Base-by-base conservation (phyloP, 192 early-diverging fungal species). In the Gryganskiella cystojenkinii region DNA sequence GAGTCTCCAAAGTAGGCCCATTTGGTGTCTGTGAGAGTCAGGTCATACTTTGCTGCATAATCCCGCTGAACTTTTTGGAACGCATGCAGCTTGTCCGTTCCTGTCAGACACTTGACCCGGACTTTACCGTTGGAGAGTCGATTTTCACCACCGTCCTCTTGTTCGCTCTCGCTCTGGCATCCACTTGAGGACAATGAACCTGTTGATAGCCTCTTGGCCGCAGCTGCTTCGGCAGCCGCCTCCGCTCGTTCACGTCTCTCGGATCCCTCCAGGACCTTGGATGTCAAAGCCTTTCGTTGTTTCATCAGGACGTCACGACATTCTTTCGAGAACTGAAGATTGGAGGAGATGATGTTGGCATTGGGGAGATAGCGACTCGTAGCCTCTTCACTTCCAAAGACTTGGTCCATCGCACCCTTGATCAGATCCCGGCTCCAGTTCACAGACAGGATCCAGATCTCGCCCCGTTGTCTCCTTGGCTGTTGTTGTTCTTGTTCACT, bases 351-450 rank as follows among this genome's bases (percentile, higher is more conserved):
- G 33, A 78, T 30, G 31, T 78, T 33, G 3, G 65, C 24, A 4
- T 78, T 61, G 27, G 74, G 74, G 10, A 78, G 50, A 42, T 78
- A 68, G 19, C 40, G 45, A 7, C 33, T 10, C 1, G 74, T 78
- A 0, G 66, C 61, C 22, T 68, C 74, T 19, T 78, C 74, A 37
- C 66, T 68, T 11, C 74, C 74, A 69, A 78, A 78, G 49, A 78
- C 45, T 27, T 78, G 74, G 27, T 78, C 74, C 67, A 78, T 63
- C 0, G 67, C 74, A 4, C 74, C 74, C 0, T 65, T 59, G 34
- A 78, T 78, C 74, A 78, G 47, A 47, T 78, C 74, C 35, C 64
- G 34, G 30, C 74, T 78, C 74, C 74, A 78, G 24, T 78, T 78
- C 14, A 78, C 67, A 27, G 74, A 78, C 22, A 78, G 0, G 43